These are phyloP conservation scores for Auricularia auricula-judae DNA, from an alignment of 768 basidiomycete species.

Conservation along the genomic window DNA sequence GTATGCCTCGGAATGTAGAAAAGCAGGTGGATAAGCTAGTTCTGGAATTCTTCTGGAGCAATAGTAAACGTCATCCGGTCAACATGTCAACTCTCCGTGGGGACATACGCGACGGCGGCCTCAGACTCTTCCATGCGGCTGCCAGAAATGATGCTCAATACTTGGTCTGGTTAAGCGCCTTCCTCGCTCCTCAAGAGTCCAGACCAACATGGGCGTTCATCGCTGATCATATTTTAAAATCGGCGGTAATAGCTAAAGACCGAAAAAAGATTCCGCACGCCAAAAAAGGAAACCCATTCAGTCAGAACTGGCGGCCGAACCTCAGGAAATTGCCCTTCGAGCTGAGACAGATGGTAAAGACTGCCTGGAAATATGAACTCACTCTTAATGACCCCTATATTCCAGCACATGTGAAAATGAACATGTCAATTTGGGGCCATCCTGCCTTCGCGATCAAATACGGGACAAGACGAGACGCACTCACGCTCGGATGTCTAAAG, in stretches of 20 bases:
- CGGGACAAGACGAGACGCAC: background rate
- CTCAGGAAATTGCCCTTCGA: background rate
- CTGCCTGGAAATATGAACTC: background rate
- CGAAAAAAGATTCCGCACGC: background rate
- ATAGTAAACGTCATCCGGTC: background rate
- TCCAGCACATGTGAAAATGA: background rate
- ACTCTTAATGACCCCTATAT: background rate
- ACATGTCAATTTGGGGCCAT: background rate
- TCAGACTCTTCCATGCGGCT: no score
- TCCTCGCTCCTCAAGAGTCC: no score
- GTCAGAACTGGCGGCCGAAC: background rate
- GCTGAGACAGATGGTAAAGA: background rate
- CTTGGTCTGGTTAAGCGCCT: background rate
- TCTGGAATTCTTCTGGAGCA: conserved; percentile 19
- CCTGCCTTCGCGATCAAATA: background rate
- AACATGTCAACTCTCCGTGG: background rate
- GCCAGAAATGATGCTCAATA: no score
- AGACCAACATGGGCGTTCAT: background rate
- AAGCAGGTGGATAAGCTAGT: conserved; percentile 13
- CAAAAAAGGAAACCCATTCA: background rate
- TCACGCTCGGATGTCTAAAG: background rate
- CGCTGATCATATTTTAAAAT: background rate
- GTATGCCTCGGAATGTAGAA: conserved; percentile 22
- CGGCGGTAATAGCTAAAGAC: background rate
- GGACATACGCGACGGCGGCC: background rate